Conservation (phyloP, 2,329 filamentous ascomycete species). For the Fusarium sp. region DNA sequence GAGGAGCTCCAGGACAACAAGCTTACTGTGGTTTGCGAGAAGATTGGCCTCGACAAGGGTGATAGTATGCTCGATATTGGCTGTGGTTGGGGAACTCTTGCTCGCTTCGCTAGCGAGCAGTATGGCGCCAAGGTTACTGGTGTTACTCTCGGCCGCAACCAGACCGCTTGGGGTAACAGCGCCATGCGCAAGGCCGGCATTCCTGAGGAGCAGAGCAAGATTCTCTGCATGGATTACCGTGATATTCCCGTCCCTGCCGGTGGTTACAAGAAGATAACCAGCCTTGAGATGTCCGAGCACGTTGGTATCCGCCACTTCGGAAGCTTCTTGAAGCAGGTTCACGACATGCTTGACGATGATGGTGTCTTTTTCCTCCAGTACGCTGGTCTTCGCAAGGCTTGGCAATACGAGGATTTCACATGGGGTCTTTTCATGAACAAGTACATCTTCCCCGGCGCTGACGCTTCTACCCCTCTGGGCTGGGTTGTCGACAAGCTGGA, state of each 20-base stretch:
- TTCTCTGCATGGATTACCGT: constrained; percentile 97
- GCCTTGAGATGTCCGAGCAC: constrained; percentile 98
- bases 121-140: constrained; percentile 89
- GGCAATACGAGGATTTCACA: constrained; percentile 98
- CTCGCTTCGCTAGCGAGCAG: constrained; percentile 92
- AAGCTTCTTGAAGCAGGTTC: constrained; percentile 84
- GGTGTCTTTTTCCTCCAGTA: constrained; percentile 97
- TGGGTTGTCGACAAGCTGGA: constrained; percentile 89
- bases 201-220: constrained; percentile 87
- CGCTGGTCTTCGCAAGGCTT: constrained; percentile 90
- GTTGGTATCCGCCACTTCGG: constrained; percentile 92
- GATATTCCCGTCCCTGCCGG: constrained; percentile 83
- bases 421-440: constrained; percentile 99
- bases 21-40: constrained; percentile 93
- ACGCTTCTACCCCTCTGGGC: constrained; percentile 92
- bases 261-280: constrained; percentile 92
- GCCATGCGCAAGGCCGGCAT: constrained; percentile 86
- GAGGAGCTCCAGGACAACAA: constrained; percentile 99
- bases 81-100: constrained; percentile 97
- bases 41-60: constrained; percentile 85
- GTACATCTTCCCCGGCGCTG: constrained; percentile 97
- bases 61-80: constrained; percentile 93
- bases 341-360: constrained; percentile 97
- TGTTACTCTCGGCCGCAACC: constrained; percentile 94
- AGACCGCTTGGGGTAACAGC: constrained; percentile 96